Conservation (phyloP, 768 basidiomycete species). For the Psilocybe azurescens region DNA sequence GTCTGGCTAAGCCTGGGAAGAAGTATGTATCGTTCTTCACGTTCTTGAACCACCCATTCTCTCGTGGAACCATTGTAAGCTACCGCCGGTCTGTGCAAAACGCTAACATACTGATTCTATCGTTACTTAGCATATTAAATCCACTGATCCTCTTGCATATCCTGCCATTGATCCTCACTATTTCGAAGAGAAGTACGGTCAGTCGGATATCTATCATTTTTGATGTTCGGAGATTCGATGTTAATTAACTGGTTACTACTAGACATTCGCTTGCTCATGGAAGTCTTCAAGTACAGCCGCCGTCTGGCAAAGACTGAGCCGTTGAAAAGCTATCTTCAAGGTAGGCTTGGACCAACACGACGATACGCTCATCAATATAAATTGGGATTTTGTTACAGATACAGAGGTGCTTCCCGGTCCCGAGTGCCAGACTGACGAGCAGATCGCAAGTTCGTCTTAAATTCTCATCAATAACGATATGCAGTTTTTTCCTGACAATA, state of each 20-base stretch:
- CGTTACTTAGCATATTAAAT: slow-evolving; percentile 7
- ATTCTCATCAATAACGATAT: background rate
- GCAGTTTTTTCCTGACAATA: background rate
- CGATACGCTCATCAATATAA: background rate
- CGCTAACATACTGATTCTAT: background rate
- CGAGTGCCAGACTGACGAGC: slow-evolving; percentile 6
- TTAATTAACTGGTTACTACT: background rate
- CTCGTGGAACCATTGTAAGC: slow-evolving; percentile 9
- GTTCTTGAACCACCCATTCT: slow-evolving; percentile 7
- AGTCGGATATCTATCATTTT: background rate
- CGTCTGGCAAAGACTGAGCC: slow-evolving; percentile 5
- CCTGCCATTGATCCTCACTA: slow-evolving; percentile 15
- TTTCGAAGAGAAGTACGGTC: slow-evolving; percentile 12
- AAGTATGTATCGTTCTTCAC: slow-evolving; percentile 4
- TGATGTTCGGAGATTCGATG: background rate
- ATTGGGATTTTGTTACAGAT: background rate
- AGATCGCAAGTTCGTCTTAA: slow-evolving; percentile 3
- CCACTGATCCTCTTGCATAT: slow-evolving; percentile 2
- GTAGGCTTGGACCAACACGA: background rate
- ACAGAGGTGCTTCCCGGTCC: slow-evolving; percentile 5
- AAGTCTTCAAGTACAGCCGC: slow-evolving; percentile 11
- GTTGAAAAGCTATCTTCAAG: slow-evolving; percentile 1
- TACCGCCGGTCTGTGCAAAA: background rate
- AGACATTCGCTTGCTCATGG: slow-evolving; percentile 4
- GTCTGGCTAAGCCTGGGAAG: slow-evolving; percentile 4